Conservation (phyloP, 306 rosid genomes). For the Ochetophila trinervis region DNA sequence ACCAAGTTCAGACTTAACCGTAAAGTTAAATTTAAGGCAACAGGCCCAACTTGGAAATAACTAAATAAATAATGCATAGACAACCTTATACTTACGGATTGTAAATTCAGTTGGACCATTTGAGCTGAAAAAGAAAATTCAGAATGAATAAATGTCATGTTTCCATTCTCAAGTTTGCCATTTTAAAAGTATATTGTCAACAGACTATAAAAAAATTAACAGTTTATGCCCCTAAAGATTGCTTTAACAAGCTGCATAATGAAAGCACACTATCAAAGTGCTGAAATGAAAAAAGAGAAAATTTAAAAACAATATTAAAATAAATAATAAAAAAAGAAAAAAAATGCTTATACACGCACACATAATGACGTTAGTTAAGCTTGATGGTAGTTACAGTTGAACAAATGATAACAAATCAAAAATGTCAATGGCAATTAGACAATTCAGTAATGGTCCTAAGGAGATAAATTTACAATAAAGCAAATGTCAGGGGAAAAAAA, state of each 20-base stretch:
- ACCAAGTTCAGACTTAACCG: background rate
- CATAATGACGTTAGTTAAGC: background rate
- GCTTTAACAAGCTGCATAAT: background rate
- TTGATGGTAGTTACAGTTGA: background rate
- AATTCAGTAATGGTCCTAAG: background rate
- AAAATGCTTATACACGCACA: too few species aligned
- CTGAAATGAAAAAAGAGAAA: too few species aligned
- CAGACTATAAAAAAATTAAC: background rate
- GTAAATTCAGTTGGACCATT: slow-evolving; percentile 67
- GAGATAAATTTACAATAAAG: background rate
- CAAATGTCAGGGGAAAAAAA: background rate
- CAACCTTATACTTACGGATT: slow-evolving; percentile 74
- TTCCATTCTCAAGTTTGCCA: background rate
- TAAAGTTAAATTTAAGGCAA: background rate
- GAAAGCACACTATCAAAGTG: background rate
- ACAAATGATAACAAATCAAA: background rate
- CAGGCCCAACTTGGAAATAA: background rate
- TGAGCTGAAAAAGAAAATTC: slow-evolving; percentile 48
- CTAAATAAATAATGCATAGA: background rate
- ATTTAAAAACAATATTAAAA: too few species aligned
- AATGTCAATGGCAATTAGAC: too few species aligned
- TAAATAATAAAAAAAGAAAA: too few species aligned
- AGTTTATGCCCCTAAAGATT: background rate
- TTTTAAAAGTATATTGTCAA: slow-evolving; percentile 8
- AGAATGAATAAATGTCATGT: background rate